Percentiles rank a stretch among this genome's conserved stretches.
phyloP scores from a whole-genome alignment of 129 eudicot genomes.

The Pseudognaphalium luteoalbum region DNA sequence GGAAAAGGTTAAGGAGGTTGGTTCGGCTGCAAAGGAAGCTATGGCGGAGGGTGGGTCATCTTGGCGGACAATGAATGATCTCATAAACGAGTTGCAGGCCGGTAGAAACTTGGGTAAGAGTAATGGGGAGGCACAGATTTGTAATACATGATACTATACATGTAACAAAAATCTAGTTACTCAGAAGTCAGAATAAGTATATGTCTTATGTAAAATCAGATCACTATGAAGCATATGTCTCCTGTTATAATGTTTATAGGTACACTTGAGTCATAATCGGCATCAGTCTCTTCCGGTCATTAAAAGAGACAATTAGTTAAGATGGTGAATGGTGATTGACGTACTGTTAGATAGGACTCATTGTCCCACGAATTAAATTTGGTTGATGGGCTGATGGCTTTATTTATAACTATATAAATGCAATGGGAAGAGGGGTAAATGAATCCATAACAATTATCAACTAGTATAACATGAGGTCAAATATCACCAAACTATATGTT shows the following conservation, averaged over 20 bases:
- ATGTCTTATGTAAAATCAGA: neutral
- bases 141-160: neutral
- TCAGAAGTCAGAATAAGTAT: neutral
- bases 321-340: neutral
- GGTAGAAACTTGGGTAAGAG: neutral
- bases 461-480: neutral
- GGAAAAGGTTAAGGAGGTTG: slow-evolving; percentile 49
- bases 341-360: neutral
- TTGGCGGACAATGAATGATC: slow-evolving; percentile 48
- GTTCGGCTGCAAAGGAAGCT: slow-evolving; percentile 47
- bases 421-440: neutral
- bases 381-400: neutral
- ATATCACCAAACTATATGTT: neutral
- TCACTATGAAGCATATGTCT: neutral
- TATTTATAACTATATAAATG: neutral
- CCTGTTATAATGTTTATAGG: neutral
- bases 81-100: slow-evolving; percentile 42
- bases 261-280: neutral
- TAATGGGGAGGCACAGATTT: neutral
- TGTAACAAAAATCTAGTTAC: neutral
- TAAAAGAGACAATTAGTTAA: neutral
- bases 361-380: neutral
- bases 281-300: neutral
- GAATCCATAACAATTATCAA: neutral
- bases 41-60: slow-evolving; percentile 66